Evolutionary conservation across 2,329 filamentous ascomycete species (phyloP).

Genomic region (Pleoardoris graminearum): DNA sequence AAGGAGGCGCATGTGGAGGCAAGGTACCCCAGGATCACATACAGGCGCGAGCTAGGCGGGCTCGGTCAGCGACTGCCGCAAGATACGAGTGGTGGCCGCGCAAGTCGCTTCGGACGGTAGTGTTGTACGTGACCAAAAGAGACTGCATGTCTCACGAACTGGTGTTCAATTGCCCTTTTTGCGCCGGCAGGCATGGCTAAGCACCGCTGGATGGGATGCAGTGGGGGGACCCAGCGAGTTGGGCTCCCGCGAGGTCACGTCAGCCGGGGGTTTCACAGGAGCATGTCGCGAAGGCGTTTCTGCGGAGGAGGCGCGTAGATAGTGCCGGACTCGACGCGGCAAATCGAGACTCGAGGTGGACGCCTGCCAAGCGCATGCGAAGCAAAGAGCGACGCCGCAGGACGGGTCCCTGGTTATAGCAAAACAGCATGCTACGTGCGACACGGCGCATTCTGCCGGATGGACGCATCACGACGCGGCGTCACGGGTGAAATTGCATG

Average conservation of each 20-base stretch:
- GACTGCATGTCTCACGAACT: conserved; percentile 8
- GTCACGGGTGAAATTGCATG: conserved; percentile 1
- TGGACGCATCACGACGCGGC: conserved; percentile 7
- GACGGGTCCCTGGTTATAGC: conserved; percentile 17
- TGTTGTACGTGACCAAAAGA: not conserved
- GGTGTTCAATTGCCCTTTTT: conserved; percentile 6
- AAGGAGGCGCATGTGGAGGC: conserved; percentile 16
- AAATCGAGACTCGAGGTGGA: conserved; percentile 37
- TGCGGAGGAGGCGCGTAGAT: conserved; percentile 15
- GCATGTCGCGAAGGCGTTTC: conserved; percentile 23
- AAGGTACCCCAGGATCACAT: not conserved
- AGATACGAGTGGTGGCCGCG: not conserved
- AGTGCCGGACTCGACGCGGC: conserved; percentile 36
- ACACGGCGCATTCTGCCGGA: conserved; percentile 23
- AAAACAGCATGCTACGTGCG: conserved; percentile 27
- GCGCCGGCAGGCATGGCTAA: conserved; percentile 1
- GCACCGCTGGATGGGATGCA: not conserved
- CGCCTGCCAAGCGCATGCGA: conserved; percentile 29
- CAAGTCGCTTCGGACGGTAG: conserved; percentile 1
- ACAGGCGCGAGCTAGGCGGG: conserved; percentile 1
- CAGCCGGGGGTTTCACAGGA: conserved; percentile 30
- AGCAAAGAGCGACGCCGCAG: conserved; percentile 16
- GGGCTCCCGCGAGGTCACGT: conserved; percentile 30
- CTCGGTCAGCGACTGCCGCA: not conserved
- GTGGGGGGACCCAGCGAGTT: conserved; percentile 13